These are phyloP conservation scores for Diaporthe sp. DNA, from an alignment of 2,329 filamentous ascomycete species.

Conservation along the genomic window DNA sequence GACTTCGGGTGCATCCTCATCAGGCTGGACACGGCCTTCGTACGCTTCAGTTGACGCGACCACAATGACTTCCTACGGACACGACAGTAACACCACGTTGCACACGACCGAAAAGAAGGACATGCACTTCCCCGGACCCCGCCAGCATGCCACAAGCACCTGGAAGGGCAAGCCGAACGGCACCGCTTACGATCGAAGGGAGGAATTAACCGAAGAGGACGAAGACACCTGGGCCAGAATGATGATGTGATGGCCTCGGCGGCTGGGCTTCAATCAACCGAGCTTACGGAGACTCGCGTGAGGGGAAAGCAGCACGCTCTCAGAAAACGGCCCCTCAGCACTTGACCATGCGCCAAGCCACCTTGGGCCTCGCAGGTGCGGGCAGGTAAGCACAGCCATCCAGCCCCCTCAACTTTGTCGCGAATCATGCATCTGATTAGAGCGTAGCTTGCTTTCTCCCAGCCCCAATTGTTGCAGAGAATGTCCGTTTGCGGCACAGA, in stretches of 20 bases:
- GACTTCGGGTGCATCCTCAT: constrained; percentile 15
- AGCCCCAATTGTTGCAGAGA: neutral
- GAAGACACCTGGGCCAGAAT: constrained; percentile 33
- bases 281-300: neutral
- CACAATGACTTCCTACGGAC: constrained; percentile 15
- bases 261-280: neutral
- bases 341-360: constrained; percentile 17
- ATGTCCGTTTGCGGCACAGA: neutral
- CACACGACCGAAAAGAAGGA: constrained; percentile 21
- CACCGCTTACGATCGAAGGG: constrained; percentile 27
- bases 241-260: constrained; percentile 26
- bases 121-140: neutral
- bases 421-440: neutral
- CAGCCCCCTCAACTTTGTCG: neutral
- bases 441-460: neutral
- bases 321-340: constrained; percentile 9
- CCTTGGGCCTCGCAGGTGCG: neutral
- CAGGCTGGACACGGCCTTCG: neutral
- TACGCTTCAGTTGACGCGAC: neutral
- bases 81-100: neutral
- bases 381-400: constrained; percentile 21
- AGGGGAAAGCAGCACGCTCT: neutral
- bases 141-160: neutral
- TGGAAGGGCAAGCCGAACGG: constrained; percentile 32
- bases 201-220: constrained; percentile 32